Evolutionary conservation across 2,329 filamentous ascomycete genomes (phyloP).

Genomic region (Neocucurbitaria cava): DNA sequence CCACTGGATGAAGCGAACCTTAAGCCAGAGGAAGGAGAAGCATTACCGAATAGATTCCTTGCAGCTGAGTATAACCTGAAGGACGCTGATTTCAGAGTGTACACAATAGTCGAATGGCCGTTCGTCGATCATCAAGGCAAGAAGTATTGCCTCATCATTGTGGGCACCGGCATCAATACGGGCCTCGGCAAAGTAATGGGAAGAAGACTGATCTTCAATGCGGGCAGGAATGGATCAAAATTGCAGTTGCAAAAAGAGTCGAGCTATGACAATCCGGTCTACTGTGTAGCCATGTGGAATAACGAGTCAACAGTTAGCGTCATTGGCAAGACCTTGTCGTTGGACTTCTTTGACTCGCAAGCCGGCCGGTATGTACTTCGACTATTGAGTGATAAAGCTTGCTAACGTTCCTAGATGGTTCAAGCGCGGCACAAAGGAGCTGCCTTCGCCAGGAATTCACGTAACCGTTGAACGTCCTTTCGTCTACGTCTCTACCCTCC

Average conservation of each 20-base stretch:
- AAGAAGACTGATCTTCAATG: constrained; percentile 39
- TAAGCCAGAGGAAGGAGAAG: constrained; percentile 28
- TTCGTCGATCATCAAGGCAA: constrained; percentile 62
- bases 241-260: constrained; percentile 56
- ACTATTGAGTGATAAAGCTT: background rate
- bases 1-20: constrained; percentile 22
- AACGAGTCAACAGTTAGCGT: constrained; percentile 33
- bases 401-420: constrained; percentile 46
- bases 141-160: constrained; percentile 68
- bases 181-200: constrained; percentile 30
- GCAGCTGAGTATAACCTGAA: constrained; percentile 64
- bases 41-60: constrained; percentile 47
- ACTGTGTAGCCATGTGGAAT: constrained; percentile 38
- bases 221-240: constrained; percentile 52
- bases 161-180: constrained; percentile 55
- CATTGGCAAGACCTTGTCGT: constrained; percentile 32
- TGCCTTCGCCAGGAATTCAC: constrained; percentile 59
- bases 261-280: constrained; percentile 38
- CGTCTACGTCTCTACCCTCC: constrained; percentile 62
- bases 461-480: constrained; percentile 56
- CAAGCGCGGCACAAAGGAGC: constrained; percentile 45
- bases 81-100: constrained; percentile 64
- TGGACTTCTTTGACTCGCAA: constrained; percentile 38
- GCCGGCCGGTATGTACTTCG: constrained; percentile 24
- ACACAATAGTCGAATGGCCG: constrained; percentile 69